Base-by-base conservation (phyloP, 2,329 filamentous ascomycete genomes). In the Neopestalotiopsis sp. region DNA sequence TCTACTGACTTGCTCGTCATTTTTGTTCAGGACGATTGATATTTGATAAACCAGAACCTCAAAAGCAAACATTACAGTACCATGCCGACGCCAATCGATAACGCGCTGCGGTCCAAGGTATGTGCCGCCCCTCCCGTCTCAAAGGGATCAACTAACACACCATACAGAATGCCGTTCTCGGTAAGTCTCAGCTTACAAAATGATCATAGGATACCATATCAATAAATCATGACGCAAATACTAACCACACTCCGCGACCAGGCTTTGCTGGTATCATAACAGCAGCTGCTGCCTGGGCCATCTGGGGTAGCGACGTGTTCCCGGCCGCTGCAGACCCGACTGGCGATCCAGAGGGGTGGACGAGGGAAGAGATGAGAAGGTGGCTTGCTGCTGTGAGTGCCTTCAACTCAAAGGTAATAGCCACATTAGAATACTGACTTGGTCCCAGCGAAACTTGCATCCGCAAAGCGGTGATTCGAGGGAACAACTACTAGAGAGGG, bases 271-370 rank as follows among this genome's bases (percentile, higher is more conserved):
- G 92, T 10, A 86, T 97, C 66, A 88, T 98, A 14, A 92, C 93
- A 6, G 94, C 92, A 1, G 94, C 92, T 1, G 92, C 94, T 17
- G 90, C 89, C 57, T 97, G 92, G 91, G 88, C 89, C 20, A 95
- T 98, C 74, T 97, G 92, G 91, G 94, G 94, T 68, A 87, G 89
- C 66, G 94, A 95, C 71, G 88, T 98, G 76, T 97, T 98, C 75
- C 95, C 95, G 0, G 80, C 88, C 3, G 84, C 90, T 72, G 70
- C 84, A 62, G 94, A 97, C 77, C 94, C 95, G n/a, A 93, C 84
- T 34, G 94, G 94, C 70, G 87, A 94, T 83, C 89, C 83, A 56
- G 82, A 85, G 56, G 78, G 77, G 10, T 98, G 95, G 95, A 94
- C 93, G 0, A 85, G 86, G 68, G 91, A 94, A 62, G 94, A 98